phyloP scores from a whole-genome alignment of 2,329 filamentous ascomycete species.

The Diaporthe nobilis region DNA sequence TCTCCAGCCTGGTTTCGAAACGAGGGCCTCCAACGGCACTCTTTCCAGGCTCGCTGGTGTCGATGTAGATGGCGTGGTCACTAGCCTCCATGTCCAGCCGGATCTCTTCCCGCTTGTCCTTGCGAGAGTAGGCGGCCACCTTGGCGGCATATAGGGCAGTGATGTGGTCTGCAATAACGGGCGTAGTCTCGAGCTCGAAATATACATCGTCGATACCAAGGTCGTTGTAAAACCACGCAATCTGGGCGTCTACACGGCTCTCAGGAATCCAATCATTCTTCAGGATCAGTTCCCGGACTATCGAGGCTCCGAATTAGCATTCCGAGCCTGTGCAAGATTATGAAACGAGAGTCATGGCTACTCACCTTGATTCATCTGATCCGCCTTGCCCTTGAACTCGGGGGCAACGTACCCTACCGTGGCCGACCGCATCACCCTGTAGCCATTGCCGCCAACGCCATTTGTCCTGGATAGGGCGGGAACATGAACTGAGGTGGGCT shows the following conservation, averaged over 20 bases:
- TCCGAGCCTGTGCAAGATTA: constrained; percentile 11
- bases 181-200: constrained; percentile 89
- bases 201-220: constrained; percentile 99
- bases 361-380: constrained; percentile 88
- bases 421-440: constrained; percentile 85
- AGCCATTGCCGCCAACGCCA: constrained; percentile 67
- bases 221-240: constrained; percentile 97
- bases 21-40: constrained; percentile 83
- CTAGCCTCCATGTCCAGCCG: constrained; percentile 93
- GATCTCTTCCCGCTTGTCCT: constrained; percentile 95
- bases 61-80: constrained; percentile 98
- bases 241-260: constrained; percentile 86
- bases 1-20: constrained; percentile 94
- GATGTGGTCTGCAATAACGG: constrained; percentile 93
- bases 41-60: constrained; percentile 92
- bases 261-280: constrained; percentile 89
- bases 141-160: constrained; percentile 98
- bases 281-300: constrained; percentile 85
- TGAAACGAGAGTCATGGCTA: background rate
- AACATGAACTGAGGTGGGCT: constrained; percentile 87
- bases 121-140: constrained; percentile 90
- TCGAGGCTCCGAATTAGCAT: constrained; percentile 33
- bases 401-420: constrained; percentile 96
- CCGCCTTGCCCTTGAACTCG: constrained; percentile 91
- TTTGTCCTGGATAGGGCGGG: constrained; percentile 67